Base-by-base conservation (phyloP, 2,329 filamentous ascomycete species). In the Scedosporium minutisporum region DNA sequence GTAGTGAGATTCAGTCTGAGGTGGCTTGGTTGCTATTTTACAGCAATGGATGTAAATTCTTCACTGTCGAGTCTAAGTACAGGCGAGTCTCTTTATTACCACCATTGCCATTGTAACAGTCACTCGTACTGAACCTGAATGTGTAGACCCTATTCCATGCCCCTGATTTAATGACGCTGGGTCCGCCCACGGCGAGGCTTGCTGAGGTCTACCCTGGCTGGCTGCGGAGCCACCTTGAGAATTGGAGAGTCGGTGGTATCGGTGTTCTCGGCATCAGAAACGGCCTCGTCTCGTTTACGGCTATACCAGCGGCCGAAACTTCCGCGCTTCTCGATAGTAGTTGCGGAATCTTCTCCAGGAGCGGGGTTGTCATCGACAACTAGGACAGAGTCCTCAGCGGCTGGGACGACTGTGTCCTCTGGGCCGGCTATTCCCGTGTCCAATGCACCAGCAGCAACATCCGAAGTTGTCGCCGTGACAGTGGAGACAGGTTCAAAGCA, bases 261-360 rank as follows among this genome's bases (percentile, higher is more conserved):
- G 4, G 61, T 62, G 14, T 67, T 66, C 12, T 64, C 58, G 6
- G 63, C 62, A 33, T 66, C 63, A 5, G 64, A 64, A 14, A 64
- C 51, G 9, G 65, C 66, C 29, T 65, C 65, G 6, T 33, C 61
- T 9, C 65, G 63, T 33, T 60, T 64, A 10, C 65, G 61, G 21
- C 60, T 46, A 48, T 62, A 63, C 65, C 65, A 67, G 12, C 65
- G 62, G 3, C 65, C 58, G 10, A 58, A 57, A 9, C 48, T 44
- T 5, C 46, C 63, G 9, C 63, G 63, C 44, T 63, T 65, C 33
- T 63, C 21, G 38, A 62, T 14, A 58, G 57, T 16, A 55, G 21
- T 1, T 23, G 16, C 7, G 12, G n/a, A 33, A 23, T 33, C 29
- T 57, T 57, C 48, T 9, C 29, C 27, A 27, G 27, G 16, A 41